phyloP scores from a whole-genome alignment of 192 early-diverging fungal species.

The Gaertneriomyces semiglobifer region DNA sequence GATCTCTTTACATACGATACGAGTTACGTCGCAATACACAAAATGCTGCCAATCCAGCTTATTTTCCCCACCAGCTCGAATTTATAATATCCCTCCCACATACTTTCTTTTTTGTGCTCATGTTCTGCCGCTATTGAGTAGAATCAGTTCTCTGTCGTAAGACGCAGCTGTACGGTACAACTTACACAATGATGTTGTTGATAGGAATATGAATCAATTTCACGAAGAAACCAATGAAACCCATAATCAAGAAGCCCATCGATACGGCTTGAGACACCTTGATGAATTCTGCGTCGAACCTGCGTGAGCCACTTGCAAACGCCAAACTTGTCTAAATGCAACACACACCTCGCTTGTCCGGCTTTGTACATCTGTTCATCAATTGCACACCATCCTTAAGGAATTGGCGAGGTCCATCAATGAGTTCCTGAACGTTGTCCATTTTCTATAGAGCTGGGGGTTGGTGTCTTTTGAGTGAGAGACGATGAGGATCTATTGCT shows the following conservation, averaged over 20 bases:
- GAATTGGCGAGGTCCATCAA: slow-evolving; percentile 89
- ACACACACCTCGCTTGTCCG: slow-evolving; percentile 77
- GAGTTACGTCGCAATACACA: too few relatives aligned
- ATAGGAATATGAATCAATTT: slow-evolving; percentile 99
- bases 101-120: too few relatives aligned
- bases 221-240: slow-evolving; percentile 95
- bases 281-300: slow-evolving; percentile 70
- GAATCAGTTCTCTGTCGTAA: too few relatives aligned
- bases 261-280: slow-evolving; percentile 90
- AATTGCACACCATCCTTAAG: slow-evolving; percentile 88
- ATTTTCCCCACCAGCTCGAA: too few relatives aligned
- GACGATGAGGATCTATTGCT: too few relatives aligned
- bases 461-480: too few relatives aligned
- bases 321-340: background rate
- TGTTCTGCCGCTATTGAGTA: too few relatives aligned
- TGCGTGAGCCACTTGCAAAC: background rate
- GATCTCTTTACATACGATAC: too few relatives aligned
- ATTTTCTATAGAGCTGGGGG: background rate
- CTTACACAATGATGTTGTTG: slow-evolving; percentile 97
- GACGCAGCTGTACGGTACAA: background rate
- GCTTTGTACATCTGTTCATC: slow-evolving; percentile 96
- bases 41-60: too few relatives aligned
- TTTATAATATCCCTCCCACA: too few relatives aligned
- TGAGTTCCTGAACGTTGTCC: slow-evolving; percentile 59
- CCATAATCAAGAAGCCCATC: slow-evolving; percentile 94